These are phyloP conservation scores for Fonsecaea monophora DNA, from an alignment of 2,329 filamentous ascomycete genomes.

Conservation along the genomic window DNA sequence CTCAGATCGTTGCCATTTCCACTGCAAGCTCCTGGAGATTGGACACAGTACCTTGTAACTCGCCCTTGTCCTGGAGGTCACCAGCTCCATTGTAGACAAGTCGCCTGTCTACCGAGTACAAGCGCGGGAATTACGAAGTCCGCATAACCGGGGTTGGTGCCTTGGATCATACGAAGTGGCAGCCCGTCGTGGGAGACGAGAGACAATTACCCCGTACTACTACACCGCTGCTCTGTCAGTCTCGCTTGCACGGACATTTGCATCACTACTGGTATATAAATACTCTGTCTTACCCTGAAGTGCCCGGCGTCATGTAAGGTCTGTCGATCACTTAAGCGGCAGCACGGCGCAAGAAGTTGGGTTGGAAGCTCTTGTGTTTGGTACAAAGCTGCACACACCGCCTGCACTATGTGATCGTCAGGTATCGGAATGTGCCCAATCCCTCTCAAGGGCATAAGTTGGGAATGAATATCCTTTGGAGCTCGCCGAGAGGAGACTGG, in stretches of 20 bases:
- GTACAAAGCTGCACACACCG: neutral
- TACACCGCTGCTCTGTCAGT: neutral
- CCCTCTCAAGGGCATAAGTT: neutral
- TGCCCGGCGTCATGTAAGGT: neutral
- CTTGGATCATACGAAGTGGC: too few relatives aligned
- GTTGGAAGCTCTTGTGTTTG: neutral
- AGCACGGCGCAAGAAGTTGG: neutral
- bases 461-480: neutral
- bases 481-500: neutral
- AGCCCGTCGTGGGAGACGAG: neutral
- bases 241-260: neutral
- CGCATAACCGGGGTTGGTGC: too few relatives aligned
- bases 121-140: too few relatives aligned
- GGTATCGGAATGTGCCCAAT: neutral
- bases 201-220: neutral
- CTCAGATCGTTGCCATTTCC: neutral
- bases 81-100: too few relatives aligned
- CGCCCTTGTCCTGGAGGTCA: too few relatives aligned
- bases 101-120: too few relatives aligned
- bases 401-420: neutral
- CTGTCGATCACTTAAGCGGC: neutral
- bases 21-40: neutral
- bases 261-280: neutral
- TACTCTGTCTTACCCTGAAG: conserved; percentile 1
- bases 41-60: neutral